Evolutionary conservation across 1,139 yeast species (phyloP).

Genomic region (Pneumocystis oryctolagi): DNA sequence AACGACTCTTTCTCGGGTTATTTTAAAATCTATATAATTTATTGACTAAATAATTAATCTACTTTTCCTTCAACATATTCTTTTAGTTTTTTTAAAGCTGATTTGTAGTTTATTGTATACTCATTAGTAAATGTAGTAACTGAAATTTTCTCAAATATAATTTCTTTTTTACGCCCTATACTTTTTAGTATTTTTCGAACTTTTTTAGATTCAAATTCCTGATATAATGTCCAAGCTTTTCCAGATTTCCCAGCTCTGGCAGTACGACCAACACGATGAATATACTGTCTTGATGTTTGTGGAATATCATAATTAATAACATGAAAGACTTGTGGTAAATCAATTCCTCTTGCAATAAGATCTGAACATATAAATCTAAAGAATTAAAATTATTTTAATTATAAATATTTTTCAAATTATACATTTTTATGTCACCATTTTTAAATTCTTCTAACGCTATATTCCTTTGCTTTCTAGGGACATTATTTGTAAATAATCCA

Average conservation of each 20-base stretch:
- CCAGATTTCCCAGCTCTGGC: slow-evolving; percentile 83
- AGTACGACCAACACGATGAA: slow-evolving; percentile 91
- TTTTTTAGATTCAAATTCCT: slow-evolving; percentile 32
- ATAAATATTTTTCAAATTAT: slow-evolving; percentile 30
- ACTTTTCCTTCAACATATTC: background rate
- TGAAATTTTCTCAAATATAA: background rate
- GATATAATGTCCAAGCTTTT: slow-evolving; percentile 58
- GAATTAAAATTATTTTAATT: slow-evolving; percentile 11
- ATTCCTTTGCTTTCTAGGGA: slow-evolving; percentile 24
- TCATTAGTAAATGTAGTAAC: background rate
- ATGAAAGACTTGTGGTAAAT: slow-evolving; percentile 61
- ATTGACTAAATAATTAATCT: background rate
- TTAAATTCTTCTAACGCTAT: slow-evolving; percentile 41
- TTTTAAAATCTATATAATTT: background rate
- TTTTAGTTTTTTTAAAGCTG: background rate
- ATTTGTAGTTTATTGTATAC: background rate
- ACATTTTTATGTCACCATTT: slow-evolving; percentile 33
- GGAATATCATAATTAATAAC: slow-evolving; percentile 86
- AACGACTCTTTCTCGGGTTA: background rate
- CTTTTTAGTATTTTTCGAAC: background rate
- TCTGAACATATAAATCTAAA: slow-evolving; percentile 49
- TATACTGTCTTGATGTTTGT: slow-evolving; percentile 81
- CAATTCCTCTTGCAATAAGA: slow-evolving; percentile 86
- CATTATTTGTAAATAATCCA: slow-evolving; percentile 26
- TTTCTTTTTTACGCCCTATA: background rate